phyloP scores from a whole-genome alignment of 2,329 filamentous ascomycete species.

The Phialocephala subalpina region DNA sequence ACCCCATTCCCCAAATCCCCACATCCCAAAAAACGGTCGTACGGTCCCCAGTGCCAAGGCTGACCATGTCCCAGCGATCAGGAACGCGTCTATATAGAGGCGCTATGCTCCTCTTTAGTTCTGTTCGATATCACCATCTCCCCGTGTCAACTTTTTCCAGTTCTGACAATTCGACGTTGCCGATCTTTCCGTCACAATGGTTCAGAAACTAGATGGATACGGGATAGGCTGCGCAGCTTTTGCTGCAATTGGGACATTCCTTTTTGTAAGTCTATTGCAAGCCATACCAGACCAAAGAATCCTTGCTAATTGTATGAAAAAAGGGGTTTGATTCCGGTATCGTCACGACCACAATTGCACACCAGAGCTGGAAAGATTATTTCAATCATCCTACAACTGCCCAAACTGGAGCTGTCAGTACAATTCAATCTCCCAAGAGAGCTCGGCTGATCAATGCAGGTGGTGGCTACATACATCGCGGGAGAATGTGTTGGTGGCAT shows the following conservation, averaged over 20 bases:
- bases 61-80: neutral
- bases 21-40: neutral
- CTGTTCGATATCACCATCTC: neutral
- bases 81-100: neutral
- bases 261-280: slow-evolving; percentile 55
- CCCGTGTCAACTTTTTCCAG: neutral
- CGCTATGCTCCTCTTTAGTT: neutral
- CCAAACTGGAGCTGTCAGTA: slow-evolving; percentile 58
- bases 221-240: slow-evolving; percentile 58
- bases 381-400: slow-evolving; percentile 63
- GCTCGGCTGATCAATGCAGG: slow-evolving; percentile 41
- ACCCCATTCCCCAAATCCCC: slow-evolving; percentile 4
- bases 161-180: neutral
- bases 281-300: neutral
- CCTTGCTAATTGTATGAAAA: neutral
- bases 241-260: slow-evolving; percentile 65
- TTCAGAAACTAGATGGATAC: slow-evolving; percentile 9
- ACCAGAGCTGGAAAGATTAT: slow-evolving; percentile 66
- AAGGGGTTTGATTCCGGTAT: slow-evolving; percentile 68
- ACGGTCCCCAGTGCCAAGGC: neutral
- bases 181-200: neutral
- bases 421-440: neutral
- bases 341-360: slow-evolving; percentile 67
- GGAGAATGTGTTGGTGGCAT: slow-evolving; percentile 64
- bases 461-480: slow-evolving; percentile 66